phyloP scores from a whole-genome alignment of 495 filamentous ascomycete species.

The Xylaria castorea region DNA sequence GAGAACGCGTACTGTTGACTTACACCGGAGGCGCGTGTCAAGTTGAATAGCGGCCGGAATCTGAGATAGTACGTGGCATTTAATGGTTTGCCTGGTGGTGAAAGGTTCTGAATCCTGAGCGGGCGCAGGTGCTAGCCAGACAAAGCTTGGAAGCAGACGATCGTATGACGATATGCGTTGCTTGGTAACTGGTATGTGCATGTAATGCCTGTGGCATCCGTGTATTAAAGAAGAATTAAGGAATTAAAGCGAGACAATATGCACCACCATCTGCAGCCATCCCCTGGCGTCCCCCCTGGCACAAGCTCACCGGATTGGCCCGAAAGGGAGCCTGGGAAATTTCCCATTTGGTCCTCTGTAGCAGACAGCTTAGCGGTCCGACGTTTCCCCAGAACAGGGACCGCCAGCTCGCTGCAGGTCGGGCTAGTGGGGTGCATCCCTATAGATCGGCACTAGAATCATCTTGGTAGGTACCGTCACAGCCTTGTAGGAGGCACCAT shows the following conservation, averaged over 20 bases:
- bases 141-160: not conserved
- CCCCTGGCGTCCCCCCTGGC: constrained; percentile 32
- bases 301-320: constrained; percentile 32
- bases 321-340: constrained; percentile 16
- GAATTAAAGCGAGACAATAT: constrained; percentile 14
- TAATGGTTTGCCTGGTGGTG: not conserved
- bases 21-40: constrained; percentile 14
- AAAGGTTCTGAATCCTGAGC: not conserved
- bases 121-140: not conserved
- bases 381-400: constrained; percentile 35
- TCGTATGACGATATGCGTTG: constrained; percentile 21
- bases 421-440: not conserved
- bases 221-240: constrained; percentile 28
- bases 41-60: not conserved
- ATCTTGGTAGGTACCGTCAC: not conserved
- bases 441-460: not conserved
- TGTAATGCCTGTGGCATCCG: constrained; percentile 25
- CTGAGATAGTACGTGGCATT: constrained; percentile 1
- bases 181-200: constrained; percentile 17
- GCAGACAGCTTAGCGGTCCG: constrained; percentile 33
- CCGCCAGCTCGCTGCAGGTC: not conserved
- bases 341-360: constrained; percentile 9
- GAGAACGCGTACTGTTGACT: constrained; percentile 32
- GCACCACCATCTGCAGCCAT: constrained; percentile 30
- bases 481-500: constrained; percentile 17